Evolutionary conservation across 306 rosid genomes (phyloP), one percentile per base, ranked within the genome.

Genomic region (Urtica urens): DNA sequence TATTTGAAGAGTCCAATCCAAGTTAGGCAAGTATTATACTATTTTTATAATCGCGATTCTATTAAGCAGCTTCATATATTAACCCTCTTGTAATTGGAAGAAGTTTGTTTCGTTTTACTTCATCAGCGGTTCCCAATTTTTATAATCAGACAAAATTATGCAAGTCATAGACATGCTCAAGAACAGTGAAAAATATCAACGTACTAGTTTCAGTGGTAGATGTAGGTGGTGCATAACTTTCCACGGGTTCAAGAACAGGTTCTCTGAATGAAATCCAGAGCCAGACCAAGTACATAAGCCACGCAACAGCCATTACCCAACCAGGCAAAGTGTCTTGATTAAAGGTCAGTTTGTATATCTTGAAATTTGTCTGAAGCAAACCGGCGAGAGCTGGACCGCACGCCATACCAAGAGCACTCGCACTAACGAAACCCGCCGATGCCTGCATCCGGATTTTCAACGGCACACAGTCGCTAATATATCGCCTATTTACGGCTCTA

Each of bases 391-490:
- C 99, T 57, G 99, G 99, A 68, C 99, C 99, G 59, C 94, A 79
- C 58, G 99, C 99, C 99, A 92, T 92, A 70, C 99, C 99, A 31
- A 92, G 93, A 60, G 99, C 99, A 41, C 99, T 92, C 14, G 96
- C 96, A 69, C 99, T 92, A 31, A 92, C 99, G 68, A 92, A 92
- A 57, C 80, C 99, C 3, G 99, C 99, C 15, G 99, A 92, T 53
- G 99, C 99, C 69, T 86, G 88, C 96, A 92, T 86, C 41, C 99
- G 96, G 49, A 57, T 49, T 76, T 58, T 82, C 40, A 73, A 67
- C 2, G 99, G 99, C 34, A 92, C 99, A 43, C 99, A 92, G 39
- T 92, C 99, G 66, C 96, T 92, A 18, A 92, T 92, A 56, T 92
- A 92, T 39, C 99, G 94, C 66, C 99, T 66, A 63, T 92, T 92